Evolutionary conservation across 805 yeast genomes (phyloP).

Genomic region (Isabelozyma heimii): DNA sequence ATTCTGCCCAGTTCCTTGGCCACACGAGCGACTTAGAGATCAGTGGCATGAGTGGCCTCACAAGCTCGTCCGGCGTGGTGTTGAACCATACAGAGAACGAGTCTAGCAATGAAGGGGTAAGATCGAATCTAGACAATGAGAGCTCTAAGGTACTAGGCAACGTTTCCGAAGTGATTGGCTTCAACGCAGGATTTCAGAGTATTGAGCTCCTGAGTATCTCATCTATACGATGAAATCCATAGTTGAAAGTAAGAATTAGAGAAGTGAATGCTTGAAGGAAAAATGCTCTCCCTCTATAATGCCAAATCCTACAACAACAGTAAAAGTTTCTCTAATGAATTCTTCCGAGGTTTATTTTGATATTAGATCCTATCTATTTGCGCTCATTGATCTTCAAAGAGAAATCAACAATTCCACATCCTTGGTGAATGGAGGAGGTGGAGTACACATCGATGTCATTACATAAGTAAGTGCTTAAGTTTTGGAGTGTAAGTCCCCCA

Average conservation of each 20-base stretch:
- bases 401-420: slow-evolving; percentile 79
- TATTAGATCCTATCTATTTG: background rate
- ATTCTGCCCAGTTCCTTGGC: background rate
- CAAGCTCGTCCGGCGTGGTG: slow-evolving; percentile 27
- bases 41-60: slow-evolving; percentile 22
- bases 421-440: slow-evolving; percentile 90
- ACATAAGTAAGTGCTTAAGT: slow-evolving; percentile 63
- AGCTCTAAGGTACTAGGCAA: slow-evolving; percentile 26
- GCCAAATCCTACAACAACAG: no score
- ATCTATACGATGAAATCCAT: slow-evolving; percentile 26
- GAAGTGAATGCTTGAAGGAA: no score
- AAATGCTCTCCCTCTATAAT: no score
- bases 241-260: background rate
- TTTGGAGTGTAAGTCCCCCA: slow-evolving; percentile 79
- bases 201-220: slow-evolving; percentile 34
- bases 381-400: slow-evolving; percentile 63
- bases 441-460: slow-evolving; percentile 86
- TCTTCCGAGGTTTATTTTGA: background rate
- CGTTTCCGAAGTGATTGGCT: slow-evolving; percentile 38
- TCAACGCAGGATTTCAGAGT: slow-evolving; percentile 42
- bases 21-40: background rate
- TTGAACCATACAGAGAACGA: slow-evolving; percentile 16
- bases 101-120: slow-evolving; percentile 3
- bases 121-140: slow-evolving; percentile 15
- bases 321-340: background rate